phyloP scores from a whole-genome alignment of 2,329 filamentous ascomycete genomes.

The Colletotrichum viniferum region DNA sequence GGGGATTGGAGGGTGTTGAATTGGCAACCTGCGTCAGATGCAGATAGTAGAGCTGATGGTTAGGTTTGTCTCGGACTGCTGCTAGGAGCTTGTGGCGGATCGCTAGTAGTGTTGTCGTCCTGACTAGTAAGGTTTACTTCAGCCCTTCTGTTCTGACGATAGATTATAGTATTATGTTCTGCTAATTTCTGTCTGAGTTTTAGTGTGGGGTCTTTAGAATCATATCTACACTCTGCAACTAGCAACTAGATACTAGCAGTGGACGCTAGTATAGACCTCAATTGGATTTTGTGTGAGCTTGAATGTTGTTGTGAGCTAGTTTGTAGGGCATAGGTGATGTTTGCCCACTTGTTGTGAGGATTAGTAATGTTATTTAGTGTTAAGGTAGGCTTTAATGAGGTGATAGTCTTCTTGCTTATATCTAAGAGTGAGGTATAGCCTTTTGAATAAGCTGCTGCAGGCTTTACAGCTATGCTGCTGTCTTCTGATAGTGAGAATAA shows the following conservation, averaged over 20 bases:
- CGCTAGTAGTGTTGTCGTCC: background rate
- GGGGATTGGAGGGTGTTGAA: background rate
- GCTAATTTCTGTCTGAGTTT: background rate
- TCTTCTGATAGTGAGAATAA: background rate
- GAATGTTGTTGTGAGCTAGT: background rate
- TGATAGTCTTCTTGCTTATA: background rate
- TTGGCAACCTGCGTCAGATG: background rate
- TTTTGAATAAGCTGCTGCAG: background rate
- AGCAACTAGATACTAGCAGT: background rate
- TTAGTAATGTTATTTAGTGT: background rate
- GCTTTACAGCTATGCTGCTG: background rate
- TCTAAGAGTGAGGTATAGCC: background rate
- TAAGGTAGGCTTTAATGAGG: background rate
- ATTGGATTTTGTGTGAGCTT: background rate
- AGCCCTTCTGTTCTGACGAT: background rate
- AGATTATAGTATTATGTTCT: background rate
- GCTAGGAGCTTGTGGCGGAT: background rate
- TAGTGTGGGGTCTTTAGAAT: background rate
- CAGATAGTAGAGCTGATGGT: background rate
- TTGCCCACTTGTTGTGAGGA: background rate
- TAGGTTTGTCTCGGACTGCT: background rate
- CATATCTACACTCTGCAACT: background rate
- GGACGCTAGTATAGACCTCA: background rate
- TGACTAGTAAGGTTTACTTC: background rate
- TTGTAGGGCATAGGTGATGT: background rate